Evolutionary conservation across 2,329 filamentous ascomycete species (phyloP).

Genomic region (Stromatinia cepivora): DNA sequence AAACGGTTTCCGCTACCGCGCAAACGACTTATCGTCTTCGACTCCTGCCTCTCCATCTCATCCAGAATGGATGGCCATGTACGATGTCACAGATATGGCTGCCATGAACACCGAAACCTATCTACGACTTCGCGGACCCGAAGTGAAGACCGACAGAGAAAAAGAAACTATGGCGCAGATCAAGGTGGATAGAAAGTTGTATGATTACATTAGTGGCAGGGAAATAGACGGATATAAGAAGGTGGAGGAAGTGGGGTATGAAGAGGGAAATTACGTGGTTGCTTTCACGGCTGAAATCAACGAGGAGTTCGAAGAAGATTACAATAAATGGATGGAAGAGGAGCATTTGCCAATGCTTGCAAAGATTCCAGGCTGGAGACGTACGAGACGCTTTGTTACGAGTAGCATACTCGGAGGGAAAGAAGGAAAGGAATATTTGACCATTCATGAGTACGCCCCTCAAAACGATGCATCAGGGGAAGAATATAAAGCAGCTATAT

Average conservation of each 20-base stretch:
- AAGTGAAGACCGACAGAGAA: conserved; percentile 58
- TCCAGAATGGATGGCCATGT: conserved; percentile 76
- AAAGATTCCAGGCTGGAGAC: conserved; percentile 76
- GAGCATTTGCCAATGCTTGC: conserved; percentile 73
- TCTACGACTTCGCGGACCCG: conserved; percentile 59
- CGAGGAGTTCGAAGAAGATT: conserved; percentile 56
- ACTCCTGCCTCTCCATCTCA: conserved; percentile 39
- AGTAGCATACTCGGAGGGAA: conserved; percentile 59
- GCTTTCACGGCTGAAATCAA: conserved; percentile 56
- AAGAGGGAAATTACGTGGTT: conserved; percentile 61
- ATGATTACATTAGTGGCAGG: conserved; percentile 61
- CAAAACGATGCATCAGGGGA: conserved; percentile 65
- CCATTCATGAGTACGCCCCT: conserved; percentile 71
- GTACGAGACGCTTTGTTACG: conserved; percentile 69
- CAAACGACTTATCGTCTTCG: conserved; percentile 53
- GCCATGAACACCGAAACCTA: conserved; percentile 71
- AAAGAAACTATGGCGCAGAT: conserved; percentile 63
- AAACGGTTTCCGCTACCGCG: conserved; percentile 78
- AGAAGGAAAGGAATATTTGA: conserved; percentile 58
- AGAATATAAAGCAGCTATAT: conserved; percentile 62
- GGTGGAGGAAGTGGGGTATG: conserved; percentile 59
- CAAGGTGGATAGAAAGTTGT: conserved; percentile 69
- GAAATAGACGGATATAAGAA: conserved; percentile 58
- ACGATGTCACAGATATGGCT: conserved; percentile 76
- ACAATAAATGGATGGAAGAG: conserved; percentile 69